A percentile compares a stretch with the other conserved stretches of the same genome.
Conservation (phyloP, 805 yeast species). For the Debaryomyces prosopidis region DNA sequence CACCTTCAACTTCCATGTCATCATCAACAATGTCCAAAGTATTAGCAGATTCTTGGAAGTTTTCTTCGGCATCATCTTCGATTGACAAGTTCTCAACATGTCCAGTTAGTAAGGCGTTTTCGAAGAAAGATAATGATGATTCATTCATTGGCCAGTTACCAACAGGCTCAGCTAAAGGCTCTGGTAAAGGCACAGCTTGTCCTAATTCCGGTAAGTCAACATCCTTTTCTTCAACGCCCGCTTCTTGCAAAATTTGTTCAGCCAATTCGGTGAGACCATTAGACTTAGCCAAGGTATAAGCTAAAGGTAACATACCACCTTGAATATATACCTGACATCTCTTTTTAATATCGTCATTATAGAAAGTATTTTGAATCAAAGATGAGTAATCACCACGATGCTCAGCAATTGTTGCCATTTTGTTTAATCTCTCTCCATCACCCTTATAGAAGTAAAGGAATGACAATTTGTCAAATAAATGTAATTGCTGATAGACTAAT, state of each 20-base stretch:
- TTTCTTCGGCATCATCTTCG: conserved; percentile 37
- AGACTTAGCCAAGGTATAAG: conserved; percentile 88
- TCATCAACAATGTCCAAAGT: conserved; percentile 35
- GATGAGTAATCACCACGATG: conserved; percentile 80
- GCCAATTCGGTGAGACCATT: conserved; percentile 81
- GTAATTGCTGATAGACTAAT: conserved; percentile 83
- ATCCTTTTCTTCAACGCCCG: conserved; percentile 63
- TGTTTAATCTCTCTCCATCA: conserved; percentile 67
- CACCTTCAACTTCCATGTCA: conserved; percentile 35
- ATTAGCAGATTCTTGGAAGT: conserved; percentile 19
- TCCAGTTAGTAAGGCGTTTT: conserved; percentile 72
- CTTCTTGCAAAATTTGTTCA: conserved; percentile 63
- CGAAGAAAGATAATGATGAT: conserved; percentile 76
- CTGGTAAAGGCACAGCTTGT: conserved; percentile 43
- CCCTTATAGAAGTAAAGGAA: conserved; percentile 87
- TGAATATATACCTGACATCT: conserved; percentile 73
- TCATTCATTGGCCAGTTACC: conserved; percentile 83
- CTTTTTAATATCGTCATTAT: conserved; percentile 70
- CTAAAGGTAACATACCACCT: conserved; percentile 83
- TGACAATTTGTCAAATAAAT: conserved; percentile 83
- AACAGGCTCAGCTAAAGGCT: conserved; percentile 46
- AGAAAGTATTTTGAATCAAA: conserved; percentile 79
- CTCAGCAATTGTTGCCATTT: conserved; percentile 89
- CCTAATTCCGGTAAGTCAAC: conserved; percentile 62
- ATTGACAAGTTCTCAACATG: conserved; percentile 65